phyloP scores from a whole-genome alignment of 1,139 yeast species.

The Blastobotrys elegans region DNA sequence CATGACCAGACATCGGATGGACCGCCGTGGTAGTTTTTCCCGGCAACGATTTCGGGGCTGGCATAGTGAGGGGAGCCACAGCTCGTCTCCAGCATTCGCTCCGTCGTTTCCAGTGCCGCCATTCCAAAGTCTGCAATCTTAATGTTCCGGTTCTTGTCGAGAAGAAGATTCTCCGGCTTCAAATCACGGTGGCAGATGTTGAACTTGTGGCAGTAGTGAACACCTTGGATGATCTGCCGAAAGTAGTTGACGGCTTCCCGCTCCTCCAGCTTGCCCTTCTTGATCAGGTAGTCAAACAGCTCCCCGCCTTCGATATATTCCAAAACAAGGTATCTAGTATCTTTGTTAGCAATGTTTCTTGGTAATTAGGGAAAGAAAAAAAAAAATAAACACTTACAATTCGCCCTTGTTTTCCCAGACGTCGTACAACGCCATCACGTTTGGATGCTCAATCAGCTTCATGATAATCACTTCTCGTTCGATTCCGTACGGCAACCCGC shows the following conservation, averaged over 20 bases:
- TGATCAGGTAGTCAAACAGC: conserved; percentile 83
- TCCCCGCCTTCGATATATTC: conserved; percentile 99
- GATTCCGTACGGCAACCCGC: conserved; percentile 80
- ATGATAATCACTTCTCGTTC: conserved; percentile 93
- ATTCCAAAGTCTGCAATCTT: conserved; percentile 98
- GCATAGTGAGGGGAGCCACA: conserved; percentile 99
- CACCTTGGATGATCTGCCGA: conserved; percentile 88
- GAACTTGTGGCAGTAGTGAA: conserved; percentile 87
- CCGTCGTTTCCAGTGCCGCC: conserved; percentile 96
- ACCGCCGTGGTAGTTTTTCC: conserved; percentile 90
- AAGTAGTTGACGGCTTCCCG: conserved; percentile 85
- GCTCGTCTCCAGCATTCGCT: conserved; percentile 80
- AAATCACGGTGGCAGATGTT: conserved; percentile 90
- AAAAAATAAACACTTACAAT: conserved; percentile 35
- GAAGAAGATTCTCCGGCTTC: conserved; percentile 86
- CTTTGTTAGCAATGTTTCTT: too few species aligned
- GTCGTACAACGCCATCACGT: conserved; percentile 91
- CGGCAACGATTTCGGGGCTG: conserved; percentile 95
- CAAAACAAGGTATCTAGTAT: conserved; percentile 64
- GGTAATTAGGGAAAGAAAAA: neutral
- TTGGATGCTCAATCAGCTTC: conserved; percentile 87
- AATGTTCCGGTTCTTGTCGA: conserved; percentile 82
- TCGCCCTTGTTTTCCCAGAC: conserved; percentile 98
- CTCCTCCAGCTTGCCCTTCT: conserved; percentile 83
- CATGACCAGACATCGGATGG: conserved; percentile 99